Evolutionary conservation across 1,284 basidiomycete genomes (phyloP).

Genomic region (Bjerkandera adusta): DNA sequence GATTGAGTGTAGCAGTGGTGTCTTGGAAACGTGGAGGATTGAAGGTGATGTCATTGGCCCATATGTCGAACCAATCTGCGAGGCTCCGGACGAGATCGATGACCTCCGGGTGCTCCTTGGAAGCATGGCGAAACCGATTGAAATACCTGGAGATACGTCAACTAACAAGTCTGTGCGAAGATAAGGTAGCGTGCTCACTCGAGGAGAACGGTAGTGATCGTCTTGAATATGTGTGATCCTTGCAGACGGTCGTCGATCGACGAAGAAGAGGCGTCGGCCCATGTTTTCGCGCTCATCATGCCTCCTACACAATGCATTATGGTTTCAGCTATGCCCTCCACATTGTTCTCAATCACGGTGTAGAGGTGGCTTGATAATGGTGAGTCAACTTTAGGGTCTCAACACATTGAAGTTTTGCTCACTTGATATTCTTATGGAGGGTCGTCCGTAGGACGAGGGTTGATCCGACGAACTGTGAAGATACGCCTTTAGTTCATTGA

Average conservation of each 20-base stretch:
- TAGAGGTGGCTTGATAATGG: constrained; percentile 45
- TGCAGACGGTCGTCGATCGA: constrained; percentile 32
- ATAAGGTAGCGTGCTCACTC: constrained; percentile 39
- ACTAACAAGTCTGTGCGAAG: neutral
- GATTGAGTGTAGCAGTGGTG: constrained; percentile 25
- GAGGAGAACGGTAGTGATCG: constrained; percentile 44
- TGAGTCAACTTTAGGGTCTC: neutral
- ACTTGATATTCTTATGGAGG: constrained; percentile 53
- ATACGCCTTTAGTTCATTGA: neutral
- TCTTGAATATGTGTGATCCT: constrained; percentile 37
- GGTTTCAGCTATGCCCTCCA: constrained; percentile 39
- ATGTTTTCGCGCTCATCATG: constrained; percentile 34
- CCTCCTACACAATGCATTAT: constrained; percentile 43
- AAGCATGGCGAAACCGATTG: constrained; percentile 53
- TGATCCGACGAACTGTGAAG: constrained; percentile 54
- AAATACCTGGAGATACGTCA: constrained; percentile 41
- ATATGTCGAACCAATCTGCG: constrained; percentile 41
- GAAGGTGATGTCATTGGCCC: constrained; percentile 38
- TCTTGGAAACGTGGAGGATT: constrained; percentile 36
- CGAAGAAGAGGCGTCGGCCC: constrained; percentile 20
- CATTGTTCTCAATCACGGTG: constrained; percentile 46
- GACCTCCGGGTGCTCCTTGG: constrained; percentile 42
- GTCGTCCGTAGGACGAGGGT: constrained; percentile 61
- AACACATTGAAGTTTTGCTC: constrained; percentile 12
- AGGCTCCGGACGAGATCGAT: constrained; percentile 38